Conservation (phyloP, 805 yeast species). For the Suhomyces faveliae region DNA sequence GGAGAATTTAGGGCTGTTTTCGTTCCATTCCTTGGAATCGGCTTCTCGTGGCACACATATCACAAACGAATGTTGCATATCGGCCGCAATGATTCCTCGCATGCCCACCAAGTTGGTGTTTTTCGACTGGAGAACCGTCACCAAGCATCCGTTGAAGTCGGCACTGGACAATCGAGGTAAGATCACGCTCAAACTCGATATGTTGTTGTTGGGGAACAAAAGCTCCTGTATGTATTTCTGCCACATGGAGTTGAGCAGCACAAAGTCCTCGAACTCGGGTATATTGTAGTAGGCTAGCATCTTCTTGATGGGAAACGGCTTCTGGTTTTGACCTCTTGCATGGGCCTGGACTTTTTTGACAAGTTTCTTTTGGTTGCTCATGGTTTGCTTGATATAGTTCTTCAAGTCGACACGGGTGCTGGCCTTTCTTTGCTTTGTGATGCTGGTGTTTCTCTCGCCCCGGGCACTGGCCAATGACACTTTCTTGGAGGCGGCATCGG, state of each 20-base stretch:
- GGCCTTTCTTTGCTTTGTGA: conserved; percentile 17
- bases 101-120: conserved; percentile 59
- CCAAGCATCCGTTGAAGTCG: conserved; percentile 75
- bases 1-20: conserved; percentile 17
- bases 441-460: conserved; percentile 17
- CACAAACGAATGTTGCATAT: conserved; percentile 70
- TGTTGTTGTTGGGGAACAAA: conserved; percentile 34
- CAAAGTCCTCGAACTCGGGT: conserved; percentile 49
- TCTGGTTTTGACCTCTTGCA: conserved; percentile 22
- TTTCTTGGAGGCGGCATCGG: conserved; percentile 7
- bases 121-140: conserved; percentile 57
- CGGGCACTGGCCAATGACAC: background rate
- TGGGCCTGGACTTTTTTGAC: conserved; percentile 36
- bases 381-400: conserved; percentile 35
- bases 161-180: conserved; percentile 66
- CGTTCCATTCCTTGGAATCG: conserved; percentile 34
- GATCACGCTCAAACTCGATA: conserved; percentile 30
- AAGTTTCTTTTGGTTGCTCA: conserved; percentile 39
- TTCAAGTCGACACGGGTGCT: conserved; percentile 43
- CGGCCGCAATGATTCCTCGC: conserved; percentile 81
- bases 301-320: conserved; percentile 23
- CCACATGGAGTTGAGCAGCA: conserved; percentile 68
- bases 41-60: conserved; percentile 50
- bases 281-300: conserved; percentile 26
- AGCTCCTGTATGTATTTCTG: conserved; percentile 61